Conservation (phyloP, 2,329 filamentous ascomycete genomes). For the Diaporthe sp. region DNA sequence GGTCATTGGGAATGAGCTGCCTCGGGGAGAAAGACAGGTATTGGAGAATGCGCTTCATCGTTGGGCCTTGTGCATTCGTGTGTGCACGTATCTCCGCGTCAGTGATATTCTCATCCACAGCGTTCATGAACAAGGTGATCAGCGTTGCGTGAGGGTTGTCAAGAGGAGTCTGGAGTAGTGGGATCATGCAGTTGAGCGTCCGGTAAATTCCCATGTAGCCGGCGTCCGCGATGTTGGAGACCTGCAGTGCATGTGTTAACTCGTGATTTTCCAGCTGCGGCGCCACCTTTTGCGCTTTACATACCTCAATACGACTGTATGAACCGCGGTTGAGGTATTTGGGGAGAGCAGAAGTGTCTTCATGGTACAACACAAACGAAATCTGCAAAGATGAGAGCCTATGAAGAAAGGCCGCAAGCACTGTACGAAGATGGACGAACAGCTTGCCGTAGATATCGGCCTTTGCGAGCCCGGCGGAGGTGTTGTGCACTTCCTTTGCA, state of each 20-base stretch:
- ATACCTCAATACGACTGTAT: slow-evolving; percentile 11
- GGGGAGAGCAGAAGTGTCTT: background rate
- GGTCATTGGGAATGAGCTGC: no score
- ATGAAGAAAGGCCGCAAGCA: background rate
- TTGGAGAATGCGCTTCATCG: background rate
- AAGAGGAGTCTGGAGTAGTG: background rate
- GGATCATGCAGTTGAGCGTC: background rate
- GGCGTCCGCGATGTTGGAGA: slow-evolving; percentile 15
- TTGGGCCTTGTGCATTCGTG: background rate
- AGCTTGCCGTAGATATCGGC: slow-evolving; percentile 25
- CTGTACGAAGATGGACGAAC: background rate
- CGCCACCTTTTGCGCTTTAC: background rate
- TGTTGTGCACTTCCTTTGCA: background rate
- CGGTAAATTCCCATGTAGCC: background rate
- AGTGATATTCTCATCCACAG: background rate
- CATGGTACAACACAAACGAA: background rate
- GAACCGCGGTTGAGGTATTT: background rate
- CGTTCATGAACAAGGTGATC: slow-evolving; percentile 22
- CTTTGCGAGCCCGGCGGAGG: background rate
- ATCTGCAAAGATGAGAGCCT: background rate
- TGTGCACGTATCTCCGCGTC: background rate
- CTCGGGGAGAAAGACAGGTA: background rate
- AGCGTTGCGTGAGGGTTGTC: slow-evolving; percentile 11
- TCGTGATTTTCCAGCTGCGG: no score
- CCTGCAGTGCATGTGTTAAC: background rate